A percentile compares a stretch with the other conserved stretches of the same genome.
Conservation (phyloP, 208 protist genomes). For the Endotrypanum monterogeii region DNA sequence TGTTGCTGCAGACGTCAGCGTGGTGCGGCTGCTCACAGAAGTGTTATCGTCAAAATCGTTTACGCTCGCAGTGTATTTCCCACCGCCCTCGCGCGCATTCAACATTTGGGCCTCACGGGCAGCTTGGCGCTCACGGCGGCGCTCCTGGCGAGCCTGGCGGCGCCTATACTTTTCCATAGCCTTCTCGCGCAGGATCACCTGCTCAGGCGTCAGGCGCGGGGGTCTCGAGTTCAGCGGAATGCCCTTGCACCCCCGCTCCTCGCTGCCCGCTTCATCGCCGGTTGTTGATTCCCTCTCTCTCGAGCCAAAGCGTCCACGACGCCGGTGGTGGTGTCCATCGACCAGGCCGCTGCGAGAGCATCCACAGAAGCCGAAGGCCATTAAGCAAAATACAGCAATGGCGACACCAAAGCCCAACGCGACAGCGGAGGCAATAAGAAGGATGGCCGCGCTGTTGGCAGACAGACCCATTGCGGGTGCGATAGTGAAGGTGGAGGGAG, state of each 20-base stretch:
- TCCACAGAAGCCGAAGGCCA: background rate
- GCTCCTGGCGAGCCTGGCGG: constrained; percentile 26
- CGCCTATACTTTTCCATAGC: constrained; percentile 36
- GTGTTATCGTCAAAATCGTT: constrained; percentile 8
- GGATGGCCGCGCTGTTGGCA: background rate
- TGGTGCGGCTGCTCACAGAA: constrained; percentile 34
- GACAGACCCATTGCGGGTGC: background rate
- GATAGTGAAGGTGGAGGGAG: background rate
- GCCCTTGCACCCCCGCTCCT: constrained; percentile 24
- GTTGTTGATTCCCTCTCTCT: background rate
- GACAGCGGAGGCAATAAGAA: background rate
- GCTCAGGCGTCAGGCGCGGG: constrained; percentile 28
- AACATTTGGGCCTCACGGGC: constrained; percentile 12
- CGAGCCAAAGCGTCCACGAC: background rate
- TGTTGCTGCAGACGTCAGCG: constrained; percentile 11
- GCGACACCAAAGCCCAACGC: background rate
- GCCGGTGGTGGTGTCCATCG: background rate
- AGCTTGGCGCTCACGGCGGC: constrained; percentile 11
- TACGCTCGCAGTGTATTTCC: background rate
- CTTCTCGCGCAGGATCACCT: constrained; percentile 32
- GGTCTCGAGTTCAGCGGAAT: constrained; percentile 40
- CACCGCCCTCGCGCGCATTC: constrained; percentile 9
- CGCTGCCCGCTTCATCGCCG: background rate
- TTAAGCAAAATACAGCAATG: background rate
- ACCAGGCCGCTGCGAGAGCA: background rate